Conservation (phyloP, 371 early-diverging fungal genomes). For the Coemansia sp. region DNA sequence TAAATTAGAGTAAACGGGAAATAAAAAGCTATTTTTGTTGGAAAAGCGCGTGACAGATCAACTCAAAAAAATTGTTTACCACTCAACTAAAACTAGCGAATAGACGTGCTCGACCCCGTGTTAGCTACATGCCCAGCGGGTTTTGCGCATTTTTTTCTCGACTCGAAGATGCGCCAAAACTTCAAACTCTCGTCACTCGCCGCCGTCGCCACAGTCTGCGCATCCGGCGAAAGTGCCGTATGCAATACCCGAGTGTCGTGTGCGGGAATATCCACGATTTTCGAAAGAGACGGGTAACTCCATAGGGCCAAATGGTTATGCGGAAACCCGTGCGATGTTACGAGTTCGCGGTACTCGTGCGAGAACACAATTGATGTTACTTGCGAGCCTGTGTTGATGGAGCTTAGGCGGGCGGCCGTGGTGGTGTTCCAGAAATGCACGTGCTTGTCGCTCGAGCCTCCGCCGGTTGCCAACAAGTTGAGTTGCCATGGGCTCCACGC, state of each 20-base stretch:
- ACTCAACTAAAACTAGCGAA: too few species aligned
- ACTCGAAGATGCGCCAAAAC: conserved; percentile 93
- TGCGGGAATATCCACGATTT: conserved; percentile 77
- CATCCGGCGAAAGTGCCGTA: conserved; percentile 91
- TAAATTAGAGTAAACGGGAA: not conserved
- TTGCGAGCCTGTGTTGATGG: conserved; percentile 86
- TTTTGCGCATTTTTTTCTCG: not conserved
- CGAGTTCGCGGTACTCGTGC: conserved; percentile 86
- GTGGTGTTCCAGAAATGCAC: conserved; percentile 96
- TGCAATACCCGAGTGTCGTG: conserved; percentile 91
- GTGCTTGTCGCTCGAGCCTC: conserved; percentile 89
- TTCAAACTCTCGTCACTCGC: conserved; percentile 96
- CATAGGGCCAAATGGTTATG: conserved; percentile 89
- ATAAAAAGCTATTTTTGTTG: not conserved
- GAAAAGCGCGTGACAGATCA: not conserved
- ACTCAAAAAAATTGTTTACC: too few species aligned
- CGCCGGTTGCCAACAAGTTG: conserved; percentile 92
- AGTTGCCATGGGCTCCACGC: conserved; percentile 99
- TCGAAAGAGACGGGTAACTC: conserved; percentile 80
- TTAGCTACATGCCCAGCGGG: too few species aligned
- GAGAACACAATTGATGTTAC: conserved; percentile 95
- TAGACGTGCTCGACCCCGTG: too few species aligned
- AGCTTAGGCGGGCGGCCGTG: conserved; percentile 63
- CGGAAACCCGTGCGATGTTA: conserved; percentile 92
- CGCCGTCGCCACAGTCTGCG: conserved; percentile 85